phyloP scores from a whole-genome alignment of 257 asterid species.

The Penstemon newberryi region DNA sequence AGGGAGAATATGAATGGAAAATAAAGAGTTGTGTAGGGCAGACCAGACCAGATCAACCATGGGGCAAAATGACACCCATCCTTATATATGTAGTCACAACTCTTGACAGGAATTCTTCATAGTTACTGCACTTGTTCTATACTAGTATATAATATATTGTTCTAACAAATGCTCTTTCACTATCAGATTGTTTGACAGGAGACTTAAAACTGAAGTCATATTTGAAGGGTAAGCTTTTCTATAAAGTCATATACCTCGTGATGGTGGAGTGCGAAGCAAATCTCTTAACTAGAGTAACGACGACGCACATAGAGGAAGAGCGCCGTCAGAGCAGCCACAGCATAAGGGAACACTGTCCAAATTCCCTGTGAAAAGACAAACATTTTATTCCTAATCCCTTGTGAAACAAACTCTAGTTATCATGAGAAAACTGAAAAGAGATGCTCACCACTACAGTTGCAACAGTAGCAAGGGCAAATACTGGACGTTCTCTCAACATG shows the following conservation, averaged over 20 bases:
- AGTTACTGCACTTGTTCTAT: not conserved
- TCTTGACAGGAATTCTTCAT: not conserved
- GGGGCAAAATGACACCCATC: too few relatives aligned
- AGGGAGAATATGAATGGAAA: too few relatives aligned
- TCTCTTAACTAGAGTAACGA: conserved; percentile 44
- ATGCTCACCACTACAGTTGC: conserved; percentile 73
- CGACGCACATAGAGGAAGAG: conserved; percentile 57
- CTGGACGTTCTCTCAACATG: conserved; percentile 74
- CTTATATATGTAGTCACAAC: too few relatives aligned
- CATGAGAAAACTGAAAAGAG: conserved; percentile 13
- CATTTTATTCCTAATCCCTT: conserved; percentile 14
- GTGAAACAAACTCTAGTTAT: conserved; percentile 1
- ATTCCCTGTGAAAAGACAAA: conserved; percentile 55
- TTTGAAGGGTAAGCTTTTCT: conserved; percentile 17
- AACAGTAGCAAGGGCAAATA: conserved; percentile 78
- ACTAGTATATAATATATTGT: not conserved
- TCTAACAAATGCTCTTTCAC: not conserved
- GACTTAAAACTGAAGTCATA: conserved; percentile 15
- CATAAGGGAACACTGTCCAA: conserved; percentile 81
- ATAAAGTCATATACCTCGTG: not conserved
- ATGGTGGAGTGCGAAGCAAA: not conserved
- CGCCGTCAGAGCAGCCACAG: conserved; percentile 68
- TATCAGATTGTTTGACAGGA: not conserved
- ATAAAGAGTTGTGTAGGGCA: too few relatives aligned
- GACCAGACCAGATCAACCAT: too few relatives aligned